Percentiles rank a stretch among this genome's conserved stretches.
Conservation (phyloP, 208 protist species). For the Trichomonas vaginalis region DNA sequence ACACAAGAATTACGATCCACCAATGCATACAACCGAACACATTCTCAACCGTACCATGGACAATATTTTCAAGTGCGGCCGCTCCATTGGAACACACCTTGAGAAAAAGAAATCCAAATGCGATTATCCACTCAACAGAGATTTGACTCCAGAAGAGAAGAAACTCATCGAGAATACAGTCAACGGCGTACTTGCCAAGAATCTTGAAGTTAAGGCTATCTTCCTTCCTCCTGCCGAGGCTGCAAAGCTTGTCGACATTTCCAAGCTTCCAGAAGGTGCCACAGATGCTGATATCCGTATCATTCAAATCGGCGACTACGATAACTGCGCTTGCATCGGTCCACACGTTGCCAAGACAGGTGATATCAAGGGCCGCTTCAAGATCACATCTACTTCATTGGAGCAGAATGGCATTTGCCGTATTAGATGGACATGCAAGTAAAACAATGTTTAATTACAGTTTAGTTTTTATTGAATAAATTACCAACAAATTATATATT, state of each 20-base stretch:
- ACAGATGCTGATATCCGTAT: background rate
- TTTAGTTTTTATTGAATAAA: no score
- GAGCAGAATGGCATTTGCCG: background rate
- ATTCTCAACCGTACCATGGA: background rate
- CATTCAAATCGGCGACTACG: background rate
- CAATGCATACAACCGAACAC: background rate
- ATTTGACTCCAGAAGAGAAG: conserved; percentile 3
- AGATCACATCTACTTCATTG: background rate
- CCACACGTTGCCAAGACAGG: background rate
- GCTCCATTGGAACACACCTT: background rate
- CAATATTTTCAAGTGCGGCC: background rate
- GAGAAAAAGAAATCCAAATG: conserved; percentile 18
- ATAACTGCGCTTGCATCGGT: background rate
- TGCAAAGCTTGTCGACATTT: background rate
- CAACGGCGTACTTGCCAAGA: background rate
- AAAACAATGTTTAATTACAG: background rate
- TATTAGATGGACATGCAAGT: background rate
- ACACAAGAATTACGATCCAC: conserved; percentile 10
- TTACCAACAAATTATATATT: no score
- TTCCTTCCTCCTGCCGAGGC: background rate
- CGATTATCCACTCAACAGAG: background rate
- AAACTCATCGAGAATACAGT: background rate
- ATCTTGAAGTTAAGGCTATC: background rate
- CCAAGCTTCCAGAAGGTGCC: background rate
- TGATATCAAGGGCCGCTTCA: background rate